phyloP scores from a whole-genome alignment of 2,329 filamentous ascomycete species.

The Colletotrichum cuscutae region DNA sequence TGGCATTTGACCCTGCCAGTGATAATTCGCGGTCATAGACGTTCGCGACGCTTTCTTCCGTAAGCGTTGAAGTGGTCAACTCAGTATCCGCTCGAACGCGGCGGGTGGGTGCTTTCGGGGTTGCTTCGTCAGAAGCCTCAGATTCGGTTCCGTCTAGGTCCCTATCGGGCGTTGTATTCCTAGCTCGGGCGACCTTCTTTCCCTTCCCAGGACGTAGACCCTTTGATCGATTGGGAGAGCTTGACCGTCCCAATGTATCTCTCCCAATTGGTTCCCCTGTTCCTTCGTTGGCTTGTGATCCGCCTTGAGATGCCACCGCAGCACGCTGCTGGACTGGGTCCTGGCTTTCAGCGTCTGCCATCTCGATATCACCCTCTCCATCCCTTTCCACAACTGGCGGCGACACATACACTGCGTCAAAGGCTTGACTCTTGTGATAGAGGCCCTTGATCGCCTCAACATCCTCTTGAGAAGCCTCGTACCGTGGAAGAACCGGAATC shows the following conservation, averaged over 20 bases:
- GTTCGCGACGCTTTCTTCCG: not conserved
- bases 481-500: constrained; percentile 1
- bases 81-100: not conserved
- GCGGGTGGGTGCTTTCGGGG: not conserved
- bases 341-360: not conserved
- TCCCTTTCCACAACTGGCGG: not conserved
- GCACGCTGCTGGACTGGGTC: not conserved
- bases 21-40: not conserved
- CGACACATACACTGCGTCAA: constrained; percentile 5
- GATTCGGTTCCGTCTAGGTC: not conserved
- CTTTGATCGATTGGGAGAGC: no score
- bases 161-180: not conserved
- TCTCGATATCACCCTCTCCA: not conserved
- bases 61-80: not conserved
- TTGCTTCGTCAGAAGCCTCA: not conserved
- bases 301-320: not conserved
- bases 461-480: not conserved
- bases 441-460: not conserved
- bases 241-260: no score
- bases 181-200: not conserved
- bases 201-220: not conserved
- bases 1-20: constrained; percentile 3
- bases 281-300: not conserved
- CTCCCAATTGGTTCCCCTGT: no score
- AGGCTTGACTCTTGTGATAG: constrained; percentile 9